These are phyloP conservation scores for Dactylellina drechsleri DNA, from an alignment of 2,329 filamentous ascomycete species.

Conservation along the genomic window DNA sequence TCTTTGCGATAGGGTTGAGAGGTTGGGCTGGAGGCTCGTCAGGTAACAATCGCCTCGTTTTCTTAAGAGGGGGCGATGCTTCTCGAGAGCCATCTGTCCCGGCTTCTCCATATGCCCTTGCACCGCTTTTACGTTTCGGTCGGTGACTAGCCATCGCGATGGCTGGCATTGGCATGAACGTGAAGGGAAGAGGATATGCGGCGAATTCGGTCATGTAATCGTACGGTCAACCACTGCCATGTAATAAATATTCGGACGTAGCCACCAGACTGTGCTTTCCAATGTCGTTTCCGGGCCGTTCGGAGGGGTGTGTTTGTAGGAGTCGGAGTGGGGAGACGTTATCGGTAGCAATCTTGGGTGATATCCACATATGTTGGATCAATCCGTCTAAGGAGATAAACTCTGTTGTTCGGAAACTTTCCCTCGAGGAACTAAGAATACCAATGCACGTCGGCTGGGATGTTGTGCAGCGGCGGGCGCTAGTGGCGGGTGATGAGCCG, in stretches of 20 bases:
- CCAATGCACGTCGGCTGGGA: no score
- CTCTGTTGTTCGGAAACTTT: no score
- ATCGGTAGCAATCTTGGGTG: no score
- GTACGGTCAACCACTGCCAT: slow-evolving; percentile 15
- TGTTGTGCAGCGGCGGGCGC: no score
- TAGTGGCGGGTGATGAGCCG: no score
- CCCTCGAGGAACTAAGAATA: no score
- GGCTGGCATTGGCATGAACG: slow-evolving; percentile 50
- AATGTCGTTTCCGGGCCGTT: no score
- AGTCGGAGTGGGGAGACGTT: no score
- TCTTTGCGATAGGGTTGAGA: slow-evolving; percentile 1
- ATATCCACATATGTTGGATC: no score
- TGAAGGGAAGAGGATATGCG: slow-evolving; percentile 38
- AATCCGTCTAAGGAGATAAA: no score
- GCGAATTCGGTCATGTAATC: slow-evolving; percentile 55
- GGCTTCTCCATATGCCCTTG: slow-evolving; percentile 35
- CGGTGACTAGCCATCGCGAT: slow-evolving; percentile 53
- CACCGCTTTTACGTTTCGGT: slow-evolving; percentile 51
- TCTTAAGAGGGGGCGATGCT: slow-evolving; percentile 51
- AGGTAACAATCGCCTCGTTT: slow-evolving; percentile 44
- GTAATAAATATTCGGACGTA: slow-evolving; percentile 17
- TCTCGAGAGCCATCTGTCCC: slow-evolving; percentile 21
- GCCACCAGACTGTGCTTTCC: no score
- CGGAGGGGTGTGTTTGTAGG: no score
- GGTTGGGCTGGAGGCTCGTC: slow-evolving; percentile 2